These are phyloP conservation scores for Bryoerythrophyllum caledonicum DNA, from an alignment of 225 moss, liverwort and hornwort species.

Conservation along the genomic window DNA sequence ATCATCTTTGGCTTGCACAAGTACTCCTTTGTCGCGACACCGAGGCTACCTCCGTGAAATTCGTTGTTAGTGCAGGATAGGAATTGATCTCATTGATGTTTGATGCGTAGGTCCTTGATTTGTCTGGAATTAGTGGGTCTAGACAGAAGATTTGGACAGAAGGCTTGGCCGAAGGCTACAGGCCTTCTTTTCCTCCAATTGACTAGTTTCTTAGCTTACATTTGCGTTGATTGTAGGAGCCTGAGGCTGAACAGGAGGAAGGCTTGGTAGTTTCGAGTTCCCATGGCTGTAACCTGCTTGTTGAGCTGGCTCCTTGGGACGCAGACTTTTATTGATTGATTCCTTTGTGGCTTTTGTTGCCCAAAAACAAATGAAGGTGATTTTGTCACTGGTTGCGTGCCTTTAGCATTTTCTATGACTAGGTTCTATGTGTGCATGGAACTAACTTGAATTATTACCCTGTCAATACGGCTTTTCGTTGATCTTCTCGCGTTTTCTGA, in stretches of 20 bases:
- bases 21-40: slow-evolving; percentile 10
- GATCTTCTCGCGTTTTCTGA: not conserved
- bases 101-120: slow-evolving; percentile 10
- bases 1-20: slow-evolving; percentile 22
- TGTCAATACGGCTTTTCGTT: not conserved
- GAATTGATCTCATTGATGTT: slow-evolving; percentile 6
- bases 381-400: not conserved
- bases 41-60: slow-evolving; percentile 8
- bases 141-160: slow-evolving; percentile 1
- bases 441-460: not conserved
- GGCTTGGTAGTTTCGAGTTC: slow-evolving; percentile 16
- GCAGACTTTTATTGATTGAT: not conserved
- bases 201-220: not conserved
- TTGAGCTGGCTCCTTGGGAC: not conserved
- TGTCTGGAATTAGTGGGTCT: not conserved
- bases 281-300: slow-evolving; percentile 1
- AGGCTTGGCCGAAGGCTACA: slow-evolving; percentile 3
- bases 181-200: slow-evolving; percentile 12
- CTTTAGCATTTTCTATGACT: not conserved
- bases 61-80: slow-evolving; percentile 15
- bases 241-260: slow-evolving; percentile 17
- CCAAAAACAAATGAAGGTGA: not conserved
- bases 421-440: not conserved
- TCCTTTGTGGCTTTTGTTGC: not conserved
- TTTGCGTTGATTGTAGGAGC: slow-evolving; percentile 25